Base-by-base conservation (phyloP, 257 asterid species). In the Linderniella brevidens region DNA sequence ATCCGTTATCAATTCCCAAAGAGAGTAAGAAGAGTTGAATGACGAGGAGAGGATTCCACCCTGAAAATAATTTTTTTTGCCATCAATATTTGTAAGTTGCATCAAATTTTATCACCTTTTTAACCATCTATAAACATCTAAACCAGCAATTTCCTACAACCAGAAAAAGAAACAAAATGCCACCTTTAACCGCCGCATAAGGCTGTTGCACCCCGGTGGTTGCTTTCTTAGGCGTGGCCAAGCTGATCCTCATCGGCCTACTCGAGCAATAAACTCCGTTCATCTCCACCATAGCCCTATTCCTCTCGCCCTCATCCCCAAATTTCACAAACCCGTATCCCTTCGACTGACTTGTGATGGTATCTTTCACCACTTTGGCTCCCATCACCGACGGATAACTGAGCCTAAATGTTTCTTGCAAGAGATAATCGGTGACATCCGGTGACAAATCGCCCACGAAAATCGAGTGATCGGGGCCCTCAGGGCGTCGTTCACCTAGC, bases 401-500 rank as follows among this genome's bases (percentile, higher is more conserved):
- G 61, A 64, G 70, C 52, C 94, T 70, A 57, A 90, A 90, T 41
- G 99, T 90, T 64, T 90, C 99, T 75, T 85, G 96, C 65, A 90
- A 63, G 61, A 85, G 68, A 67, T 81, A 85, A 60, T 90, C 99
- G 1, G 93, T 90, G 17, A 90, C 96, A 64, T 90, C 99, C 35
- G 99, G 99, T 1, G 99, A 94, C 59, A 90, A 74, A 73, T 90
- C 99, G 43, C 99, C 99, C 6, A 90, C 99, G 58, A 90, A 90
- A 42, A 90, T 90, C 50, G 99, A 90, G 65, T 85, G 94, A 58
- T 90, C 99, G 0, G 92, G 94, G 11, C 94, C 99, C 48, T 85
- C 94, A 11, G 54, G 13, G 52, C 96, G 92, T 52, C 74, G 68
- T 58, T 80, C 97, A 55, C 97, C 95, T 39, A 75, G 61, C 43